Base-by-base conservation (phyloP, 257 asterid genomes). In the Asclepias syriaca region DNA sequence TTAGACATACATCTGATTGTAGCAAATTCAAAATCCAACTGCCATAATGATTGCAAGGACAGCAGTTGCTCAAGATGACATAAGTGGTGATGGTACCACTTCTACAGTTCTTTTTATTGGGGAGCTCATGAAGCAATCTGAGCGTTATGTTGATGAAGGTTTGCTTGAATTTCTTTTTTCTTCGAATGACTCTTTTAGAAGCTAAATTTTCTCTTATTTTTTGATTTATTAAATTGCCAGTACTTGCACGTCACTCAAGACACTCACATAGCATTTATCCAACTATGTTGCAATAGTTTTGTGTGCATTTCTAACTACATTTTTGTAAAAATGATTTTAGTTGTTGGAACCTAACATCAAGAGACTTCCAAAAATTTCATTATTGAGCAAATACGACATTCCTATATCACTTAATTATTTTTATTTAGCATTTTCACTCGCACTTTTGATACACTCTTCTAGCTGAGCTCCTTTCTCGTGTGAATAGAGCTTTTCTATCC, bases 11-110 rank as follows among this genome's bases (percentile, higher is more conserved):
- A 12, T 67, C 51, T 70, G 65, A 53, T 78, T 75, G 78, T 86
- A 95, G 99, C 99, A 95, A 95, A 95, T 95, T 69, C 98, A 95
- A 82, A 95, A 92, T 85, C 99, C 99, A 32, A 95, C 99, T 37
- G 99, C 99, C 68, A 86, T 95, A 77, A 95, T 95, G 99, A 95
- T 95, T 70, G 99, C 99, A 4, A 87, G 99, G 77, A 95, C 99
- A 70, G 99, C 99, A 67, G 97, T 95, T 77, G 99, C 99, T 72
- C 99, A 95, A 89, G 99, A 95, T 78, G 99, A 95, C 65, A 81
- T 89, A 56, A 90, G 95, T 75, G 99, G 99, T 32, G 99, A 95
- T 82, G 99, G 99, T 68, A 95, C 99, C 74, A 95, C 99, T 75
- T 88, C 99, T 13, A 95, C 99, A 45, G 99, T 95, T 68, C 85